These are phyloP conservation scores for Metarhizium rileyi DNA, from an alignment of 2,329 filamentous ascomycete genomes.

Conservation along the genomic window DNA sequence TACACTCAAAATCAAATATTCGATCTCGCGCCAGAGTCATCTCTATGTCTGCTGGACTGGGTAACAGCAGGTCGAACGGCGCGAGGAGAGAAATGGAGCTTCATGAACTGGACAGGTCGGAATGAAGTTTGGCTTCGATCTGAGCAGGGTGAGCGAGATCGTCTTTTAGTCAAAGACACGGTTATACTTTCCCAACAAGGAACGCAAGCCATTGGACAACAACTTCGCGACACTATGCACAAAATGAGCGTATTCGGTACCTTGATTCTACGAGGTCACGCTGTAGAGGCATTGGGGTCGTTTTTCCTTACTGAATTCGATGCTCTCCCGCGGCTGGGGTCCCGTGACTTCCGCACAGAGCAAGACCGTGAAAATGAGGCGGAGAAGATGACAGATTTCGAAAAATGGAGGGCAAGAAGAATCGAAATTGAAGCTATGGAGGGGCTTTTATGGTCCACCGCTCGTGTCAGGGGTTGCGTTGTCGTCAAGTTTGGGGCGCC, in stretches of 20 bases:
- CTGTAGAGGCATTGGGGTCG: conserved; percentile 54
- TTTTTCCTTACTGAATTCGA: conserved; percentile 77
- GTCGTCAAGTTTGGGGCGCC: conserved; percentile 84
- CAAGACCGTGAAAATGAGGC: conserved; percentile 34
- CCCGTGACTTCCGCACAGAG: conserved; percentile 60
- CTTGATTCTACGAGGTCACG: conserved; percentile 66
- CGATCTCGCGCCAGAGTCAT: conserved; percentile 43
- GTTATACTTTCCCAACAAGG: conserved; percentile 58
- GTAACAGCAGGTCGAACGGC: conserved; percentile 81
- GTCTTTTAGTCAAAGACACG: conserved; percentile 76
- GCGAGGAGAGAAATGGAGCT: conserved; percentile 80
- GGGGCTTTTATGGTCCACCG: conserved; percentile 72
- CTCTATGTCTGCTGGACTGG: conserved; percentile 85
- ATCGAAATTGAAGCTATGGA: conserved; percentile 47
- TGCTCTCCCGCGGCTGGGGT: conserved; percentile 70
- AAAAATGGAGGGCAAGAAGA: conserved; percentile 45
- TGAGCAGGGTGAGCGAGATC: conserved; percentile 27
- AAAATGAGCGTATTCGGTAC: conserved; percentile 73
- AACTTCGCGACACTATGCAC: conserved; percentile 57
- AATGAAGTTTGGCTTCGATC: conserved; percentile 70
- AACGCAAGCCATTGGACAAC: conserved; percentile 27
- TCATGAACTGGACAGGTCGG: conserved; percentile 66
- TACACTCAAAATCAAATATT: conserved; percentile 83
- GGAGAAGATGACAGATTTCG: conserved; percentile 27
- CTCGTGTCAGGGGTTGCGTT: conserved; percentile 70